Evolutionary conservation across 306 rosid genomes (phyloP).

Genomic region (Fragaria nilgerrensis): DNA sequence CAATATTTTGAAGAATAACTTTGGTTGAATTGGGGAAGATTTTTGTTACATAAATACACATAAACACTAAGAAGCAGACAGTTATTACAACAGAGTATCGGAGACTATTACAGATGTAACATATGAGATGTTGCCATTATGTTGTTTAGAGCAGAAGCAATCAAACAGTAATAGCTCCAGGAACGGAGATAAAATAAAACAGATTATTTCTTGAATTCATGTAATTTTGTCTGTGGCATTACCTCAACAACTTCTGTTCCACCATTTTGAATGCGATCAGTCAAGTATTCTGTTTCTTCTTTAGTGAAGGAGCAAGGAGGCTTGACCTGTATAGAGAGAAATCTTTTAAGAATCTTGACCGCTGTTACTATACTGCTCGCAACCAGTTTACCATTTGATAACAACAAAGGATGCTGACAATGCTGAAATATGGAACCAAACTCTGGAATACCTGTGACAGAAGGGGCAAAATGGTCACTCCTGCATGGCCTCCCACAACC

Average conservation of each 20-base stretch:
- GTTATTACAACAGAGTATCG: background rate
- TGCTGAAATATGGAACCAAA: slow-evolving; percentile 4
- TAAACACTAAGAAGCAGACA: background rate
- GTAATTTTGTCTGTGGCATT: slow-evolving; percentile 4
- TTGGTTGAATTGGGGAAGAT: background rate
- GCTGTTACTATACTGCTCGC: background rate
- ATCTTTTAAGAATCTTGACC: background rate
- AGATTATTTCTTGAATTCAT: background rate
- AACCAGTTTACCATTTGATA: background rate
- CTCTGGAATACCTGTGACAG: slow-evolving; percentile 74
- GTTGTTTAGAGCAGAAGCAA: background rate
- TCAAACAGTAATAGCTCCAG: background rate
- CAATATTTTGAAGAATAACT: slow-evolving; percentile 9
- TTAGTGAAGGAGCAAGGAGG: slow-evolving; percentile 77
- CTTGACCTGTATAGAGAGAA: slow-evolving; percentile 60
- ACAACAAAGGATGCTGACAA: background rate
- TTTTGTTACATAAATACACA: background rate
- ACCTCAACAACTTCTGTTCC: slow-evolving; percentile 99
- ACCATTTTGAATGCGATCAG: slow-evolving; percentile 92
- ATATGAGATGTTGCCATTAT: background rate
- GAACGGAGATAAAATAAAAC: background rate
- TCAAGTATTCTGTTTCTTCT: slow-evolving; percentile 74
- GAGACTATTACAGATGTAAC: background rate
- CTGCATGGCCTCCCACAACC: slow-evolving; percentile 95
- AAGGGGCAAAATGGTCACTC: slow-evolving; percentile 90